Evolutionary conservation across 2,329 filamentous ascomycete species (phyloP), one percentile per base, ranked within the genome.

Genomic region (Tolypocladium endophyticum): DNA sequence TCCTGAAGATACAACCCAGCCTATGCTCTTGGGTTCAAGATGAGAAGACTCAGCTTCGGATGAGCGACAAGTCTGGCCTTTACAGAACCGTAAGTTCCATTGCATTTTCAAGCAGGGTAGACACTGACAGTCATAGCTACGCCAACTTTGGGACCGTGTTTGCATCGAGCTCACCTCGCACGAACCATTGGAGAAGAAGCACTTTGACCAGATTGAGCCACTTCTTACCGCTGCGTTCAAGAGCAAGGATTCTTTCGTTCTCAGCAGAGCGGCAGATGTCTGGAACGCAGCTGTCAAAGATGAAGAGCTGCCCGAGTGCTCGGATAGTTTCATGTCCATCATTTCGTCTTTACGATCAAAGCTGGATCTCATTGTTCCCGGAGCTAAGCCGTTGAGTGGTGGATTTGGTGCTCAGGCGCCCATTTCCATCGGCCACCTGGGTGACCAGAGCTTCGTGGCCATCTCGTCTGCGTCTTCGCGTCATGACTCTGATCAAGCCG

Each of bases 261-360:
- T 75, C 62, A 85, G 72, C 70, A 77, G 68, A 67, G 74, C 79
- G 23, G 72, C 77, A 43, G 73, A 75, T 30, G 66, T 78, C 62
- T 97, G 91, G 91, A 92, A 92, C 64, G 70, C 73, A 0, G 81
- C 86, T 0, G 91, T 90, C 67, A 85, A 85, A 25, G 74, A 81
- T 20, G 79, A 82, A 45, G 76, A 83, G 4, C 74, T 75, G 6
- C 68, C 91, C 1, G 74, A 82, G 30, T 93, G 90, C 71, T 88
- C 91, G 0, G 72, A 81, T 14, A 76, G 76, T 36, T 76, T 96
- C 6, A 84, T 85, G 65, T 72, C 77, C 2, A 81, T 86, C 1
- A 75, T 96, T 39, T 76, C 81, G 33, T 81, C 81, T 20, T 72
- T 92, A 16, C 79, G 80, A n/a, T 73, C 80, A 1, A 77, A 82